These are phyloP conservation scores for Bruguiera parviflora DNA, from an alignment of 345 rosid genomes.

Conservation along the genomic window DNA sequence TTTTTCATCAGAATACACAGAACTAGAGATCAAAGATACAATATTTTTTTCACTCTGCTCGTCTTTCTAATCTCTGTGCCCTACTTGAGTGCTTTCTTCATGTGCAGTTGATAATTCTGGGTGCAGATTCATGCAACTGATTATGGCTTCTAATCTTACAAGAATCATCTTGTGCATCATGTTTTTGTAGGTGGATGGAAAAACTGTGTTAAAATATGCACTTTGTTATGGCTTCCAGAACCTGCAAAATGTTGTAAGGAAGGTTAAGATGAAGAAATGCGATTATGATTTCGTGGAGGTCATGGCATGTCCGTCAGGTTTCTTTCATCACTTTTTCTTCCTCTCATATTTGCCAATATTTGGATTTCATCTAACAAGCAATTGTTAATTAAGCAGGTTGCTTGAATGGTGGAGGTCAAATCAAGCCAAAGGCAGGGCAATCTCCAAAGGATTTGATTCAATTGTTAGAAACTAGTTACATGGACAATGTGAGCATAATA, in stretches of 20 bases:
- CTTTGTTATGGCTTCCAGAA: constrained; percentile 89
- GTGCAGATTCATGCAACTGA: no score
- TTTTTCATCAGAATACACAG: no score
- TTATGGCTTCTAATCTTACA: background rate
- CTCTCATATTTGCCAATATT: background rate
- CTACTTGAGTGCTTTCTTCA: no score
- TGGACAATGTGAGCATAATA: constrained; percentile 58
- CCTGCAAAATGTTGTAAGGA: constrained; percentile 86
- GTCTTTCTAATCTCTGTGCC: no score
- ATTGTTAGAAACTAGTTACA: constrained; percentile 60
- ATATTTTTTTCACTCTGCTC: no score
- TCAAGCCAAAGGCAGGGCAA: constrained; percentile 82
- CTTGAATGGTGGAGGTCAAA: constrained; percentile 94
- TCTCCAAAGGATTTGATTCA: constrained; percentile 75
- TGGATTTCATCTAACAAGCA: background rate
- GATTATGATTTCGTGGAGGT: constrained; percentile 94
- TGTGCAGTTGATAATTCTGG: no score
- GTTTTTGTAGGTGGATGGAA: constrained; percentile 64
- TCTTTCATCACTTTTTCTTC: background rate
- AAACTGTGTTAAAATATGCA: constrained; percentile 71
- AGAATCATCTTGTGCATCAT: constrained; percentile 1
- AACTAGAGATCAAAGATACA: no score
- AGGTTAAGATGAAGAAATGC: constrained; percentile 65
- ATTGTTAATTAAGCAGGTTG: constrained; percentile 50
- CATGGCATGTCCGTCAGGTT: constrained; percentile 99